phyloP scores from a whole-genome alignment of 768 basidiomycete genomes.

The Termitomyces eurrhizus region DNA sequence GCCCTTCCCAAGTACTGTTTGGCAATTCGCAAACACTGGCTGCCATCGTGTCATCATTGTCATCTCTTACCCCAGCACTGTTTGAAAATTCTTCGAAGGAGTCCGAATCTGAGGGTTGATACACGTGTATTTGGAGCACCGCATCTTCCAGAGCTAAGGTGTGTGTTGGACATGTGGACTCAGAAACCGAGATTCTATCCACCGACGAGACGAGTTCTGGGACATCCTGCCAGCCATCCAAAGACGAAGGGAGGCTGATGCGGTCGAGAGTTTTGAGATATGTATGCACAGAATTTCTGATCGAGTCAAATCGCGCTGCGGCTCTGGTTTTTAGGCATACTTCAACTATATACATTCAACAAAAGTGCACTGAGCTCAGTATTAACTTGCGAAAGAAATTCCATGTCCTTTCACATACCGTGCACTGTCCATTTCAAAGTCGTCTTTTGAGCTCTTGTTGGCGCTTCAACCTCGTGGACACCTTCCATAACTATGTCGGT shows the following conservation, averaged over 20 bases:
- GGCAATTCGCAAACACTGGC: slow-evolving; percentile 91
- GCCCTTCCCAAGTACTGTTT: slow-evolving; percentile 75
- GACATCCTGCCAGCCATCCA: slow-evolving; percentile 79
- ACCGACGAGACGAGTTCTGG: slow-evolving; percentile 69
- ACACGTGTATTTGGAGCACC: slow-evolving; percentile 79
- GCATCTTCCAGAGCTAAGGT: slow-evolving; percentile 55
- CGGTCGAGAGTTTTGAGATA: slow-evolving; percentile 58
- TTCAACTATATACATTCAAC: slow-evolving; percentile 58
- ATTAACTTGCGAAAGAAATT: neutral
- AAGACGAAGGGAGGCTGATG: slow-evolving; percentile 63
- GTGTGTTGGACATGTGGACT: slow-evolving; percentile 55
- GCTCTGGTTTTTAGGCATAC: slow-evolving; percentile 69
- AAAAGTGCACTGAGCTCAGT: neutral
- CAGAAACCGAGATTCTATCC: slow-evolving; percentile 72
- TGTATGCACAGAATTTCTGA: slow-evolving; percentile 58
- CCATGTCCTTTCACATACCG: slow-evolving; percentile 25
- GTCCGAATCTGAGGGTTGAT: slow-evolving; percentile 71
- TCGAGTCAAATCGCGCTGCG: slow-evolving; percentile 71
- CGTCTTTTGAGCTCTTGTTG: neutral
- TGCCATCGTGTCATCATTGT: slow-evolving; percentile 78
- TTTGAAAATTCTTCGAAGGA: slow-evolving; percentile 72
- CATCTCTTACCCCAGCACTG: slow-evolving; percentile 45
- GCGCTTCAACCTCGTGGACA: slow-evolving; percentile 4
- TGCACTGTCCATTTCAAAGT: slow-evolving; percentile 60
- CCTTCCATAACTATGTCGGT: slow-evolving; percentile 14